Conservation (phyloP, 2,329 filamentous ascomycete genomes). For the Fusarium sarcochroum region DNA sequence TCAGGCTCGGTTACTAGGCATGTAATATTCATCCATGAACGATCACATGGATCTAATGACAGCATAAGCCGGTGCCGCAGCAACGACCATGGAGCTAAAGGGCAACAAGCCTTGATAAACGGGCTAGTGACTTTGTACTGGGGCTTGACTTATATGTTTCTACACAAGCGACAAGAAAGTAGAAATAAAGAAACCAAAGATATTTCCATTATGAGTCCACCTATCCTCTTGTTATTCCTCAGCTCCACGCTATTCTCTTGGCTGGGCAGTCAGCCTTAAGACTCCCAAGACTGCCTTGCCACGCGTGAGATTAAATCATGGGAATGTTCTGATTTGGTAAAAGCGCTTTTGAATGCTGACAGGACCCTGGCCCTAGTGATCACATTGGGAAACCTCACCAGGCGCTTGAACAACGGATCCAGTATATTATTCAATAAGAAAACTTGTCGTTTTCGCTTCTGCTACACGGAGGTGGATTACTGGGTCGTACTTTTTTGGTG, state of each 20-base stretch:
- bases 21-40: slow-evolving; percentile 13
- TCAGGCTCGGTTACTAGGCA: slow-evolving; percentile 20
- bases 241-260: background rate
- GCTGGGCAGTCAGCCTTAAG: slow-evolving; percentile 37
- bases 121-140: slow-evolving; percentile 14
- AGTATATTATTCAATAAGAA: background rate
- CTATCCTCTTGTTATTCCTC: background rate
- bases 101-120: background rate
- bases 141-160: background rate
- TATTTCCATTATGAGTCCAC: background rate
- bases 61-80: slow-evolving; percentile 31
- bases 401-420: background rate
- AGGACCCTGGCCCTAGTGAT: slow-evolving; percentile 29
- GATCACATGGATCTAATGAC: slow-evolving; percentile 31
- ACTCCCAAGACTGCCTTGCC: slow-evolving; percentile 32
- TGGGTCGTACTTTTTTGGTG: background rate
- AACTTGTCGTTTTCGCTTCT: background rate
- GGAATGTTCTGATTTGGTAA: slow-evolving; percentile 28
- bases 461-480: too few species aligned
- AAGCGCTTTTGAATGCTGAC: slow-evolving; percentile 37
- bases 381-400: background rate
- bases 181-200: background rate
- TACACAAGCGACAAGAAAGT: too few species aligned
- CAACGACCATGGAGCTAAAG: slow-evolving; percentile 24
- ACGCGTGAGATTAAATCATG: slow-evolving; percentile 23